Percentiles rank a stretch among this genome's conserved stretches.
These are phyloP conservation scores for Trichoderma atrobrunneum DNA, from an alignment of 2,329 filamentous ascomycete species.

Conservation along the genomic window DNA sequence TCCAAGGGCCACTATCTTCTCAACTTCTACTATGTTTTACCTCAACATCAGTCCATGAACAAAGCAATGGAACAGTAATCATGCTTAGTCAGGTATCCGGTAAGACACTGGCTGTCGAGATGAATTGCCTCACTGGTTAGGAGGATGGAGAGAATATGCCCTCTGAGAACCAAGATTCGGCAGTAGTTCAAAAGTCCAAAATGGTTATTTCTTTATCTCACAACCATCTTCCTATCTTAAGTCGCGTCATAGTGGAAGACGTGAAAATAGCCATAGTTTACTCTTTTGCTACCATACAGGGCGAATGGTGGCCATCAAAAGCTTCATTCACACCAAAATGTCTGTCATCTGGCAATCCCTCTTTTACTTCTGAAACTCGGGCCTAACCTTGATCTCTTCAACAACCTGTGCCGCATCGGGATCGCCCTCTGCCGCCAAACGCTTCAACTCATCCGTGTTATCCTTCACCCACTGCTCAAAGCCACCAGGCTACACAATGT, in stretches of 20 bases:
- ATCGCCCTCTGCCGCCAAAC: conserved; percentile 11
- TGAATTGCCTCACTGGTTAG: background rate
- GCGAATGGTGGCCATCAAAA: background rate
- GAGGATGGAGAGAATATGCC: background rate
- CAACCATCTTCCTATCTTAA: background rate
- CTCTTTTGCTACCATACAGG: background rate
- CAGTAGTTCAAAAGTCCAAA: background rate
- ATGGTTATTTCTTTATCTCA: background rate
- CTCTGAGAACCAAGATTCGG: background rate
- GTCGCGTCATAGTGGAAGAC: background rate
- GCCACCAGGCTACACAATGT: conserved; percentile 1
- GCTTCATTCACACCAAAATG: background rate
- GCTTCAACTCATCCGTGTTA: conserved; percentile 15
- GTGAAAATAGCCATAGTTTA: background rate
- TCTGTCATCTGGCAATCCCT: too few relatives aligned
- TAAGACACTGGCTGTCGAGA: background rate
- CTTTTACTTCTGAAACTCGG: conserved; percentile 14
- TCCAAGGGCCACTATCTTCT: background rate
- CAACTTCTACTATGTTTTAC: background rate
- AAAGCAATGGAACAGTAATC: background rate
- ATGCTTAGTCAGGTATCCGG: background rate
- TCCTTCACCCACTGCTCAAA: conserved; percentile 19
- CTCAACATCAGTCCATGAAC: background rate
- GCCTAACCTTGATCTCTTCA: conserved; percentile 14
- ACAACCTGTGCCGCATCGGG: conserved; percentile 11